Evolutionary conservation across 2,329 filamentous ascomycete species (phyloP).

Genomic region (Thielaviopsis musarum): DNA sequence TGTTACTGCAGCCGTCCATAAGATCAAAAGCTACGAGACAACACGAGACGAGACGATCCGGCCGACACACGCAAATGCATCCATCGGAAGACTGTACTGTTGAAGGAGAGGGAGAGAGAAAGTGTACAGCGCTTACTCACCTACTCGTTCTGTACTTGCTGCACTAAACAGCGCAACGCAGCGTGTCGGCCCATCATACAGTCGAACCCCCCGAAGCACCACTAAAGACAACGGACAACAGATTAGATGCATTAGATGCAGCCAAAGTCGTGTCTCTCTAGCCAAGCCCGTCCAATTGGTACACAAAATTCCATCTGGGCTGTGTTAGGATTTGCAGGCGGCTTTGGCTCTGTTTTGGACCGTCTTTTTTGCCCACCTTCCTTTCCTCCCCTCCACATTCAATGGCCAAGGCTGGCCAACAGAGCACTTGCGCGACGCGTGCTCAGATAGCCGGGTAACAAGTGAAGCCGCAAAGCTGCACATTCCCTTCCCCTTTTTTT

Average conservation of each 20-base stretch:
- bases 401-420: neutral
- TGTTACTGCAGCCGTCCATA: neutral
- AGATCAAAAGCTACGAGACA: neutral
- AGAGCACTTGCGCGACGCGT: neutral
- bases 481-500: conserved; percentile 10
- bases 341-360: neutral
- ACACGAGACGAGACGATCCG: neutral
- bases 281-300: neutral
- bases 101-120: neutral
- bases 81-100: neutral
- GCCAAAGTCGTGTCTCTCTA: neutral
- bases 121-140: neutral
- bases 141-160: neutral
- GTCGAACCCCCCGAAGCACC: neutral
- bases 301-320: neutral
- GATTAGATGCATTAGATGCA: neutral
- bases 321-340: neutral
- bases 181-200: neutral
- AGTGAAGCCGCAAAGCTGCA: conserved; percentile 4
- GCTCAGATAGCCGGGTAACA: neutral
- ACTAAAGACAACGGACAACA: neutral
- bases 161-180: neutral
- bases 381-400: neutral
- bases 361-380: neutral
- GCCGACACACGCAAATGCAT: neutral